Conservation (phyloP, 148 eudicot genomes). For the Cornus kousa region DNA sequence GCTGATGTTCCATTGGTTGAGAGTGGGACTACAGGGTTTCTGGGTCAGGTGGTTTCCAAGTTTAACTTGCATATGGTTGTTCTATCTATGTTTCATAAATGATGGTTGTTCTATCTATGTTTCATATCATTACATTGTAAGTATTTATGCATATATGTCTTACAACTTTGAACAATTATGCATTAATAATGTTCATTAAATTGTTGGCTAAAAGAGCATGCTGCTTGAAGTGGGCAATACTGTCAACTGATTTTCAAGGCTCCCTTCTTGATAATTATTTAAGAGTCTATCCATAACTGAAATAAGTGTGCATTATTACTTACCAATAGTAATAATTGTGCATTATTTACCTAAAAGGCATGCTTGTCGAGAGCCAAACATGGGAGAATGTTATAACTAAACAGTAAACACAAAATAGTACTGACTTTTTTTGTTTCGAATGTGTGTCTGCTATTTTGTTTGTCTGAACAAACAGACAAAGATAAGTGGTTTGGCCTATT, state of each 20-base stretch:
- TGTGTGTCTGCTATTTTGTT: too few species aligned
- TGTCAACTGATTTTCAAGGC: too few species aligned
- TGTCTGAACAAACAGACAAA: too few species aligned
- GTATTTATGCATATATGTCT: too few species aligned
- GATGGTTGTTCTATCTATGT: not conserved
- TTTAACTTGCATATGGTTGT: not conserved
- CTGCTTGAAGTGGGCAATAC: not conserved
- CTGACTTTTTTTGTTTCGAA: too few species aligned
- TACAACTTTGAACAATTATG: not conserved
- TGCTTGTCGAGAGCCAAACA: not conserved
- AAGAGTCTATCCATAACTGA: too few species aligned
- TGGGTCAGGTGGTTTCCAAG: slow-evolving; percentile 68
- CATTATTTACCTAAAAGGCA: too few species aligned
- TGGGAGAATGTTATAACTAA: not conserved
- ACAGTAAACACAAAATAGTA: not conserved
- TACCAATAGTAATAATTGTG: too few species aligned
- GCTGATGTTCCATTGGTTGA: slow-evolving; percentile 84
- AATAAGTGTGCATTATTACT: too few species aligned
- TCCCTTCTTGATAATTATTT: too few species aligned
- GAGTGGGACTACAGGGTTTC: slow-evolving; percentile 95
- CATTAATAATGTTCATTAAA: not conserved
- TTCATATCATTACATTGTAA: too few species aligned
- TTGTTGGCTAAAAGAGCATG: not conserved
- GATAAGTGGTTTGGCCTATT: too few species aligned
- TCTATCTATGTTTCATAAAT: not conserved